Evolutionary conservation across 2,329 filamentous ascomycete genomes (phyloP).

Genomic region (Clonostachys byssicola): DNA sequence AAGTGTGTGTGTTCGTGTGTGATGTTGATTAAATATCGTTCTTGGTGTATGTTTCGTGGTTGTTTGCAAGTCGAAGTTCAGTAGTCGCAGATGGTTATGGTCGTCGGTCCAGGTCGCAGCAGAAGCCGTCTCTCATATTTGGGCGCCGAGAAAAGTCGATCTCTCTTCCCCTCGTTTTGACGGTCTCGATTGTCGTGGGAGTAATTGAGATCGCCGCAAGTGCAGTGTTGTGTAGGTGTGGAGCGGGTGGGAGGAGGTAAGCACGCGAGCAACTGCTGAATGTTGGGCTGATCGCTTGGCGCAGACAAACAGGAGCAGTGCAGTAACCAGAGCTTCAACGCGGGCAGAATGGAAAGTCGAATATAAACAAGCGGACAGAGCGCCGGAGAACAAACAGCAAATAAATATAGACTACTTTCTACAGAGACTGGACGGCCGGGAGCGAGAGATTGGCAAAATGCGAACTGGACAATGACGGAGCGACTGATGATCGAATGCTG

Average conservation of each 20-base stretch:
- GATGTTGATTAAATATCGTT: not conserved
- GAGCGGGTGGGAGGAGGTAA: not conserved
- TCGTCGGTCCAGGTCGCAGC: conserved; percentile 1
- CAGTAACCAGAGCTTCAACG: too few species aligned
- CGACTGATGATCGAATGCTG: too few species aligned
- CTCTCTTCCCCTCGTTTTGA: not conserved
- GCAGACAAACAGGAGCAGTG: too few species aligned
- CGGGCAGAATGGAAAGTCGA: too few species aligned
- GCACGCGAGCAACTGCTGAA: conserved; percentile 1
- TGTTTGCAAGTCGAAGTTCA: too few species aligned
- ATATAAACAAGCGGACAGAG: too few species aligned
- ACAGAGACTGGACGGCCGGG: too few species aligned
- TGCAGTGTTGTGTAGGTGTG: too few species aligned
- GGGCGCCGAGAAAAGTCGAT: not conserved
- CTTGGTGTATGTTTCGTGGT: not conserved
- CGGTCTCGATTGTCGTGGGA: not conserved
- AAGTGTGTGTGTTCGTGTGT: not conserved
- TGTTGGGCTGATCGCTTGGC: not conserved
- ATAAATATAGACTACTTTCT: too few species aligned
- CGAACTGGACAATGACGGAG: too few species aligned
- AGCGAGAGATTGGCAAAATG: too few species aligned
- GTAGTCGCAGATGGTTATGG: not conserved
- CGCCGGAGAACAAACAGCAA: too few species aligned
- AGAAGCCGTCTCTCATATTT: conserved; percentile 4
- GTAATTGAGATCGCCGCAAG: not conserved